These are phyloP conservation scores for Fusarium mundagurra DNA, from an alignment of 2,329 filamentous ascomycete genomes.

Conservation along the genomic window DNA sequence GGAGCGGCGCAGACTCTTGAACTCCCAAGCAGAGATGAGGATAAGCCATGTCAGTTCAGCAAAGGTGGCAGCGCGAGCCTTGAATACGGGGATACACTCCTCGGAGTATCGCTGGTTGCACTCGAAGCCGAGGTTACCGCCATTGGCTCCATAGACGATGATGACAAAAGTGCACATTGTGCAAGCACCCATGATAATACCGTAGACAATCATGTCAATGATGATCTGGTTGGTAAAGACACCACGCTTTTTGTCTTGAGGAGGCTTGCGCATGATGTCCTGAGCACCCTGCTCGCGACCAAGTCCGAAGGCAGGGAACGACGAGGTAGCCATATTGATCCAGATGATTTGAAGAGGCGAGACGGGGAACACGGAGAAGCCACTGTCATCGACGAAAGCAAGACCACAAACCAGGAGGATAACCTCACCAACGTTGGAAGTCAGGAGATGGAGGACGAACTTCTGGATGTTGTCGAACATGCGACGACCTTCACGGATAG, in stretches of 20 bases:
- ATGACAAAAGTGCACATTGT: slow-evolving; percentile 74
- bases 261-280: slow-evolving; percentile 83
- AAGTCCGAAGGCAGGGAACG: slow-evolving; percentile 87
- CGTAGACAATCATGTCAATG: slow-evolving; percentile 82
- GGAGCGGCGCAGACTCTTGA: slow-evolving; percentile 76
- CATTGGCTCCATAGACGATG: slow-evolving; percentile 65
- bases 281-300: slow-evolving; percentile 79
- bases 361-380: slow-evolving; percentile 85
- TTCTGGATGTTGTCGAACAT: slow-evolving; percentile 94
- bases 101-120: slow-evolving; percentile 71
- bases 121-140: slow-evolving; percentile 64
- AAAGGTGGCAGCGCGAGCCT: slow-evolving; percentile 77
- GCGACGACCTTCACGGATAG: slow-evolving; percentile 82
- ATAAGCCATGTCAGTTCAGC: slow-evolving; percentile 79
- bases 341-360: slow-evolving; percentile 88
- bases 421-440: slow-evolving; percentile 86
- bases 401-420: slow-evolving; percentile 83
- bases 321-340: slow-evolving; percentile 94
- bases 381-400: slow-evolving; percentile 76
- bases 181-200: slow-evolving; percentile 78
- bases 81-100: slow-evolving; percentile 70
- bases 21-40: slow-evolving; percentile 80
- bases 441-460: slow-evolving; percentile 82
- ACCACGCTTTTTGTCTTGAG: slow-evolving; percentile 73
- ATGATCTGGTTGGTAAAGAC: slow-evolving; percentile 84